phyloP scores from a whole-genome alignment of 208 protist genomes.

The Tritrichomonas musculus region DNA sequence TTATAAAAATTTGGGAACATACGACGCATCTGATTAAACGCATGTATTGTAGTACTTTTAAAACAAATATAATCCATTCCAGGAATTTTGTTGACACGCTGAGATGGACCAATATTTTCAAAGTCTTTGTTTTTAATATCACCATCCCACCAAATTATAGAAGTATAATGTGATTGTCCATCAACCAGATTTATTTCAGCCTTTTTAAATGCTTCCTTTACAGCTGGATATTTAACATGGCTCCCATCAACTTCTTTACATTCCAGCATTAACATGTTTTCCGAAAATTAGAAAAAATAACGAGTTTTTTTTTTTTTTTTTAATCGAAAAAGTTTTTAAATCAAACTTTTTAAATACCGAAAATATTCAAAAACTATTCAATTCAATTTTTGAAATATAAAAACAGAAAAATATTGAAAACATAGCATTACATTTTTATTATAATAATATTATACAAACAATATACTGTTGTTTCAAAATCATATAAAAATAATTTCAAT shows the following conservation, averaged over 20 bases:
- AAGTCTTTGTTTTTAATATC: constrained; percentile 4
- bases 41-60: neutral
- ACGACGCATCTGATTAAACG: neutral
- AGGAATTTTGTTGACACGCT: neutral
- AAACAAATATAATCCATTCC: constrained; percentile 27
- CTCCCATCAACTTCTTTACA: neutral
- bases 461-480: too few species aligned
- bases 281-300: too few species aligned
- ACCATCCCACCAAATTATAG: neutral
- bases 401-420: too few species aligned
- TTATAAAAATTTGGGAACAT: constrained; percentile 26
- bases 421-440: too few species aligned
- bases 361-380: too few species aligned
- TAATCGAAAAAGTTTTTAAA: too few species aligned
- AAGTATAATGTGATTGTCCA: neutral
- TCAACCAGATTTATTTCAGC: neutral
- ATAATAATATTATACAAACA: too few species aligned
- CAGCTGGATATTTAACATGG: neutral
- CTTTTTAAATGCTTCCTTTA: neutral
- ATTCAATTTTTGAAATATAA: too few species aligned
- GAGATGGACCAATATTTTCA: neutral
- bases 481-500: too few species aligned
- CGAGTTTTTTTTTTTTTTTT: too few species aligned
- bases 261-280: too few species aligned
- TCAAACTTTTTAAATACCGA: too few species aligned